Percentiles rank a stretch among this genome's conserved stretches.
phyloP scores from a whole-genome alignment of 2,329 filamentous ascomycete species.

The Cadophora gregata region DNA sequence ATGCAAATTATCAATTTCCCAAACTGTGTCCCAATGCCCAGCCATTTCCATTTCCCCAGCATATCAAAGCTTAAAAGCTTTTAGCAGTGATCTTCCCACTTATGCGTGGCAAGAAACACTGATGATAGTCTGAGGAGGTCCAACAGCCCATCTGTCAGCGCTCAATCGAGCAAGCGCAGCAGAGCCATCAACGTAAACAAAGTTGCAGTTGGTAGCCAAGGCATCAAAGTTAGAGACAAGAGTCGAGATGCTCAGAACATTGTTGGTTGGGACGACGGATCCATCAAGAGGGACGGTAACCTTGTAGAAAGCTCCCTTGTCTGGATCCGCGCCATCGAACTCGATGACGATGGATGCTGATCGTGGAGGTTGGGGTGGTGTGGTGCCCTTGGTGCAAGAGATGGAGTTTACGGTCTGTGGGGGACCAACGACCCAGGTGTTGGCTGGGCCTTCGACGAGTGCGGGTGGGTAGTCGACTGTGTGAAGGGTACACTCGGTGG shows the following conservation, averaged over 20 bases:
- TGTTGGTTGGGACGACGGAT: constrained; percentile 33
- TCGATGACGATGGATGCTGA: constrained; percentile 33
- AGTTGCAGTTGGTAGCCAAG: constrained; percentile 33
- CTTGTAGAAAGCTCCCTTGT: constrained; percentile 34
- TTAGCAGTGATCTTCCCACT: neutral
- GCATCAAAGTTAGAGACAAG: constrained; percentile 30
- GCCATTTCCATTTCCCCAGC: neutral
- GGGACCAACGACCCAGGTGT: constrained; percentile 39
- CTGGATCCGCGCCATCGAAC: constrained; percentile 37
- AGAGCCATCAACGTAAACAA: constrained; percentile 31
- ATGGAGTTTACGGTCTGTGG: constrained; percentile 38
- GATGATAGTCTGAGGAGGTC: constrained; percentile 39
- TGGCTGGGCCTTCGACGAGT: constrained; percentile 34
- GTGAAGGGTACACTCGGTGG: constrained; percentile 32
- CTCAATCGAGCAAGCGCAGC: constrained; percentile 29
- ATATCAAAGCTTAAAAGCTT: neutral
- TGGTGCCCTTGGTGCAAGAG: constrained; percentile 24
- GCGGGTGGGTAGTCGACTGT: constrained; percentile 38
- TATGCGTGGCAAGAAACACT: constrained; percentile 26
- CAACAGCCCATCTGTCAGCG: constrained; percentile 35
- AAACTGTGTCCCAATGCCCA: neutral
- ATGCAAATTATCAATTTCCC: neutral
- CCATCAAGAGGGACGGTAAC: constrained; percentile 37
- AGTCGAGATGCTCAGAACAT: constrained; percentile 38
- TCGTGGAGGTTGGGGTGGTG: constrained; percentile 13